Percentiles rank a stretch among this genome's conserved stretches.
These are phyloP conservation scores for Gossypium schwendimanii DNA, from an alignment of 441 rosid genomes.

Conservation along the genomic window DNA sequence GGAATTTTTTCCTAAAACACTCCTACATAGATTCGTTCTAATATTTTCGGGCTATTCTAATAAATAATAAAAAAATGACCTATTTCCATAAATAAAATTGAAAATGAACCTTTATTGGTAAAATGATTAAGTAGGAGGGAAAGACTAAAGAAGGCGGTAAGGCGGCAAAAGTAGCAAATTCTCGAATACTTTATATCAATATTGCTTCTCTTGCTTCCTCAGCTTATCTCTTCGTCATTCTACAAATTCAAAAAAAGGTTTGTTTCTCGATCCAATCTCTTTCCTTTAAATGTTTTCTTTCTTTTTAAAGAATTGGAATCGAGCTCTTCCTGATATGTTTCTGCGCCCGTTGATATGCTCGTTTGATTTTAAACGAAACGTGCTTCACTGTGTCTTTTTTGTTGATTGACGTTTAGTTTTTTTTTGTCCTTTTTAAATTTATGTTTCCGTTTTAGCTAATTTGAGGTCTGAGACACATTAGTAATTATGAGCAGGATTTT, in stretches of 20 bases:
- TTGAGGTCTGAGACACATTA: neutral
- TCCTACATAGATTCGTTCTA: no score
- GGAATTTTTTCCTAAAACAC: no score
- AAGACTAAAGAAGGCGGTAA: constrained; percentile 27
- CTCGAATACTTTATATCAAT: neutral
- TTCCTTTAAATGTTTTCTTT: neutral
- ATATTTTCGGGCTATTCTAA: no score
- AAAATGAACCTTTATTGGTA: no score
- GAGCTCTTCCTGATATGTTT: constrained; percentile 1
- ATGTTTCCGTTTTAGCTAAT: constrained; percentile 1
- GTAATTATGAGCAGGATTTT: constrained; percentile 4
- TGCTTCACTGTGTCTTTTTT: neutral
- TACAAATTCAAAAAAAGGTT: neutral
- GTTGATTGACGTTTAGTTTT: neutral
- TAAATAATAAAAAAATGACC: no score
- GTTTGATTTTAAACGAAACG: neutral
- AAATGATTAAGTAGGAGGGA: constrained; percentile 10
- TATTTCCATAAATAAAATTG: no score
- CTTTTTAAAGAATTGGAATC: neutral
- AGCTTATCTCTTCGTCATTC: neutral
- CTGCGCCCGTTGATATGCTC: neutral
- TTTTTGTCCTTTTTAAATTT: neutral
- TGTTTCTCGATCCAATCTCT: neutral
- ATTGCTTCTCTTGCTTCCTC: neutral
- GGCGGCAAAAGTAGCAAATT: constrained; percentile 16